Evolutionary conservation across 768 basidiomycete species (phyloP).

Genomic region (Termitomyces sp.): DNA sequence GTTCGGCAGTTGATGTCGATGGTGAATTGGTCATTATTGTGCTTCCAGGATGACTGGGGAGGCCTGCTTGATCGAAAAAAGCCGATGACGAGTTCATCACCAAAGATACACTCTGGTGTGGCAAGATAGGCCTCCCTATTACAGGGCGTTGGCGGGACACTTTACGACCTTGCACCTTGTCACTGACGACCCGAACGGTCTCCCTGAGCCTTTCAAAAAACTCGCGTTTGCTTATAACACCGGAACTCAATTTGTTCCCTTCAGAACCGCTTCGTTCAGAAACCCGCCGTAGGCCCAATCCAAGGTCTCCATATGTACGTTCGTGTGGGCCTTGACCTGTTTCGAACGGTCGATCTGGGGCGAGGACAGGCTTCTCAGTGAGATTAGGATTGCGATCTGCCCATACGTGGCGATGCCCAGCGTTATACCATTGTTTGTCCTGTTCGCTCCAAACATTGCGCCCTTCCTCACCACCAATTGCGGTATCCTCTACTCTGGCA

Average conservation of each 20-base stretch:
- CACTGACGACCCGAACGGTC: slow-evolving; percentile 65
- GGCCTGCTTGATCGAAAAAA: slow-evolving; percentile 35
- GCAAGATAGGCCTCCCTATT: slow-evolving; percentile 55
- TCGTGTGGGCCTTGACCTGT: slow-evolving; percentile 10
- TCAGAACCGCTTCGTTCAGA: slow-evolving; percentile 34
- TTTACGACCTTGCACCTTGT: slow-evolving; percentile 35
- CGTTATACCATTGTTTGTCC: slow-evolving; percentile 67
- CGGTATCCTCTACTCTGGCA: slow-evolving; percentile 54
- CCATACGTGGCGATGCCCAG: slow-evolving; percentile 23
- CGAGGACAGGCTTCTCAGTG: slow-evolving; percentile 7
- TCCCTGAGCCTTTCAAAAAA: slow-evolving; percentile 59
- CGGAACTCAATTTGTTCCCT: slow-evolving; percentile 34
- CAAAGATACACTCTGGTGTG: slow-evolving; percentile 11
- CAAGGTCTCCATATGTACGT: slow-evolving; percentile 26
- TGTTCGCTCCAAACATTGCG: slow-evolving; percentile 52
- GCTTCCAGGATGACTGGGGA: slow-evolving; percentile 37
- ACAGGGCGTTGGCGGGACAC: slow-evolving; percentile 34
- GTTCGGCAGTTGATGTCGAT: slow-evolving; percentile 56
- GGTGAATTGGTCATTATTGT: slow-evolving; percentile 53
- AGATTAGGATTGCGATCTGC: slow-evolving; percentile 14
- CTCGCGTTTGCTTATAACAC: slow-evolving; percentile 64
- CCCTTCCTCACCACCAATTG: slow-evolving; percentile 54
- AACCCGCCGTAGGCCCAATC: slow-evolving; percentile 47
- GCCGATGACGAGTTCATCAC: slow-evolving; percentile 28
- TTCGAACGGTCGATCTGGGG: slow-evolving; percentile 13